Evolutionary conservation across 176 grass and related monocot species (phyloP).

Genomic region (Aegilops bicornis): DNA sequence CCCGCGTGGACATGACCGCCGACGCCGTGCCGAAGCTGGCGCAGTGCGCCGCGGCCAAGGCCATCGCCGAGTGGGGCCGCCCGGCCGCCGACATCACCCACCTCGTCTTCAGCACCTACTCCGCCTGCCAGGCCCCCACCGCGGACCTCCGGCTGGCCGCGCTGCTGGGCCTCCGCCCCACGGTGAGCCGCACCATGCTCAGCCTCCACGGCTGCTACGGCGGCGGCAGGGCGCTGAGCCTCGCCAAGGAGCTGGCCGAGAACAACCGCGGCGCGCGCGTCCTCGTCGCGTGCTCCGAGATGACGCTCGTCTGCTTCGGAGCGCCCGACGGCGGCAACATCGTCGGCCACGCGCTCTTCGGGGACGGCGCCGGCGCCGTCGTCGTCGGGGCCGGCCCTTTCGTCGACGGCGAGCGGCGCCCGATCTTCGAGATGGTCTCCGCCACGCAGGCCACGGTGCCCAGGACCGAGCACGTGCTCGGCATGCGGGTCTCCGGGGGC

Average conservation of each 20-base stretch:
- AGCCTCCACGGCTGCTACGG: conserved; percentile 47
- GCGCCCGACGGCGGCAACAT: conserved; percentile 32
- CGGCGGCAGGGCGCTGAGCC: conserved; percentile 29
- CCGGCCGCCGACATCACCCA: conserved; percentile 53
- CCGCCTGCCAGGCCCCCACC: conserved; percentile 31
- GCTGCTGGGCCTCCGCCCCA: conserved; percentile 43
- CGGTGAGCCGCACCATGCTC: conserved; percentile 26
- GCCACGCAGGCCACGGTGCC: conserved; percentile 42
- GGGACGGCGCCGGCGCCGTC: conserved; percentile 35
- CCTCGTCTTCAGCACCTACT: conserved; percentile 50
- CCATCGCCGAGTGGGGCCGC: conserved; percentile 65
- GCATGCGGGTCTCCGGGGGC: conserved; percentile 23
- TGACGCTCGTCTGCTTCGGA: conserved; percentile 33
- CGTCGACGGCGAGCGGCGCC: conserved; percentile 14
- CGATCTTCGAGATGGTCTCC: conserved; percentile 48
- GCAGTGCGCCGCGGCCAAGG: conserved; percentile 32
- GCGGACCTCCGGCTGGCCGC: conserved; percentile 31
- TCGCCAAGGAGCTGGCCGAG: conserved; percentile 66
- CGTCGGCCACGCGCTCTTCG: conserved; percentile 42
- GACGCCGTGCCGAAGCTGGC: conserved; percentile 47
- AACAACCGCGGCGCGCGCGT: conserved; percentile 51
- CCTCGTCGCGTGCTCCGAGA: conserved; percentile 49
- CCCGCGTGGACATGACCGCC: conserved; percentile 24
- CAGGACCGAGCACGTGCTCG: conserved; percentile 37
- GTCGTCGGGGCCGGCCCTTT: conserved; percentile 48